A percentile compares a stretch with the other conserved stretches of the same genome.
Evolutionary conservation across 2,329 filamentous ascomycete genomes (phyloP).

Genomic region (Sporothrix globosa): DNA sequence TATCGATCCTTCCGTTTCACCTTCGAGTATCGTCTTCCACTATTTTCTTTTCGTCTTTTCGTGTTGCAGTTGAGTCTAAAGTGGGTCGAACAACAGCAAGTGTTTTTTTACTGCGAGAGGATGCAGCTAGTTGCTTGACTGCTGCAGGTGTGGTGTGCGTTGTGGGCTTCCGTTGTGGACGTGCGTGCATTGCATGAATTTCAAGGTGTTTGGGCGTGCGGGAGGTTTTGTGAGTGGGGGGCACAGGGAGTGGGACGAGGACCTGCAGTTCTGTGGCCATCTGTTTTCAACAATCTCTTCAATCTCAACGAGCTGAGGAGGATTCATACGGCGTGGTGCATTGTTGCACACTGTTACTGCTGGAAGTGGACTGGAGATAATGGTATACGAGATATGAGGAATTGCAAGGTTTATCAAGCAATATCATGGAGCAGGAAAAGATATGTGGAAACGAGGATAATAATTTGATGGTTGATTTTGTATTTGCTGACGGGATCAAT

Average conservation of each 20-base stretch:
- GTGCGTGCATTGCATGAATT: constrained; percentile 21
- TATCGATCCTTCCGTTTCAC: background rate
- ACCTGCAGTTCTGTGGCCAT: background rate
- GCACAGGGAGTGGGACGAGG: background rate
- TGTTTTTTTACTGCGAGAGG: background rate
- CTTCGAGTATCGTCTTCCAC: background rate
- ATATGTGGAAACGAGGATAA: too few relatives aligned
- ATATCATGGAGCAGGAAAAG: background rate
- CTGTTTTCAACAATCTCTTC: background rate
- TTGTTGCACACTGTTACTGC: background rate
- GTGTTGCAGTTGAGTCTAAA: background rate
- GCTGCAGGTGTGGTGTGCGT: constrained; percentile 17
- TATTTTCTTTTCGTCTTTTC: background rate
- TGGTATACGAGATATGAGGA: background rate
- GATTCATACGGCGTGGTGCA: background rate
- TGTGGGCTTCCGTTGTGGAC: background rate
- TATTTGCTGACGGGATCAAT: too few relatives aligned
- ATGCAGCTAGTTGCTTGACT: background rate
- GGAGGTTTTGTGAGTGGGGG: background rate
- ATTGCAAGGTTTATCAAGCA: background rate
- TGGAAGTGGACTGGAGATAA: background rate
- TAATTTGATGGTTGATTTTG: too few relatives aligned
- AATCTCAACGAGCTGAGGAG: background rate
- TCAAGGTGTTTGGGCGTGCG: constrained; percentile 1
- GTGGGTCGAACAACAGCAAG: constrained; percentile 19